Base-by-base conservation (phyloP, 768 basidiomycete genomes). In the Cystofilobasidium ferigula region DNA sequence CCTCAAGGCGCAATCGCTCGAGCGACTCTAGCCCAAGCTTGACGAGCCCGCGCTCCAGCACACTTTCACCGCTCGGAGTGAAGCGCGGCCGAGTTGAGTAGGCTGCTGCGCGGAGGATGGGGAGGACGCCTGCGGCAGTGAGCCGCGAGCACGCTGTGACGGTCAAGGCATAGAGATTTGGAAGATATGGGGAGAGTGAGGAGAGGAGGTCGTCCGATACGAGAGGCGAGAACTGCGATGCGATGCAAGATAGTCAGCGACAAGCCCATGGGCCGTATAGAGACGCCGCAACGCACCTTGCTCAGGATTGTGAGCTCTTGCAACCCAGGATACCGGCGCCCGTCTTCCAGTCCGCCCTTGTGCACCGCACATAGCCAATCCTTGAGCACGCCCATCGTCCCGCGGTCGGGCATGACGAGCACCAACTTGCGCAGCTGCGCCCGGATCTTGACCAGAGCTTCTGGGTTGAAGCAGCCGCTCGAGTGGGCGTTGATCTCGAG, bases 401-500 rank as follows among this genome's bases (percentile, higher is more conserved):
- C 65, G 22, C 56, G 28, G 35, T 67, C 65, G 3, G 65, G 65
- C 65, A 67, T 67, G 60, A 67, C 54, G 28, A 67, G 28, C 5
- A 53, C 47, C 30, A 67, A 8, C 14, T n/a, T 43, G 16, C 35
- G 26, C 36, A 67, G 26, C 28, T 24, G n/a, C 0, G 53, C 51
- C 9, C n/a, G 26, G 28, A 67, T 57, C 56, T 38, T 20, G 24
- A 67, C 30, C 42, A 61, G 42, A 9, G 38, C 22, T 24, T 13
- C 16, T 1, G 65, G 65, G 2, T 67, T 56, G 30, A 61, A 67
- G 24, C 48, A n/a, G 7, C 56, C 60, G 24, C 8, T 18, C 30
- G 60, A 43, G 43, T 61, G 61, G 0, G 60, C 65, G 65, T 67
- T 67, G 51, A 67, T 43, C 56, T 67, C 65, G 26, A 67, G 56